These are phyloP conservation scores for Tulasnella sp. DNA, from an alignment of 768 basidiomycete genomes.

Conservation along the genomic window DNA sequence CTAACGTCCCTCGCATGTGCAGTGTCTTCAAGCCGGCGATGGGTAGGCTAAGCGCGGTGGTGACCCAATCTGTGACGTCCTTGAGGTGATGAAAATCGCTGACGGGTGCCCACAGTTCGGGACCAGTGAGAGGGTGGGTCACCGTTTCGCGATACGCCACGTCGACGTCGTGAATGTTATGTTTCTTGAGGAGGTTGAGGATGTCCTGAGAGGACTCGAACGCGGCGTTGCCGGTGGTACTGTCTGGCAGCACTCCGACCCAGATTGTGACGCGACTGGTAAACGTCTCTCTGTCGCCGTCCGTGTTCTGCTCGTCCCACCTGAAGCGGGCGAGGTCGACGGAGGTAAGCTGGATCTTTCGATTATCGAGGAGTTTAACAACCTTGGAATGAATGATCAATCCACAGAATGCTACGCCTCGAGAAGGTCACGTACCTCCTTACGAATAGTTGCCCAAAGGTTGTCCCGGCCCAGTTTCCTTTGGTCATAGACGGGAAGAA, in stretches of 20 bases:
- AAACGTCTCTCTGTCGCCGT: conserved; percentile 20
- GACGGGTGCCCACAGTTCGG: background rate
- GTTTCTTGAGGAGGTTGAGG: background rate
- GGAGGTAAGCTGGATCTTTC: conserved; percentile 17
- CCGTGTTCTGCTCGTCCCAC: conserved; percentile 23
- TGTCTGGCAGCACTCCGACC: conserved; percentile 15
- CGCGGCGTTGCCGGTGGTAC: background rate
- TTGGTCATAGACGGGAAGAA: conserved; percentile 26
- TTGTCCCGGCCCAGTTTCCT: conserved; percentile 26
- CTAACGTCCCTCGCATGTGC: conserved; percentile 28
- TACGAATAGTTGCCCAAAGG: conserved; percentile 29
- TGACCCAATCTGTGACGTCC: background rate
- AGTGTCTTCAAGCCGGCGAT: conserved; percentile 25
- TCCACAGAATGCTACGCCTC: conserved; percentile 24
- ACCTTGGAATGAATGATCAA: conserved; percentile 31
- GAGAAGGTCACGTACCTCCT: conserved; percentile 29
- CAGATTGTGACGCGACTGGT: conserved; percentile 13
- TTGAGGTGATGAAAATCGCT: background rate
- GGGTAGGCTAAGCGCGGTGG: conserved; percentile 17
- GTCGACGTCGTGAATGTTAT: conserved; percentile 11
- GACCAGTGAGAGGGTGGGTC: background rate
- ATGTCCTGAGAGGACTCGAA: conserved; percentile 4
- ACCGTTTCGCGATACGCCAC: conserved; percentile 11
- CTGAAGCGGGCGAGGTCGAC: conserved; percentile 27
- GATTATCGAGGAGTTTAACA: conserved; percentile 24